phyloP scores from a whole-genome alignment of 2,329 filamentous ascomycete genomes.

The Bipolaris bicolor region DNA sequence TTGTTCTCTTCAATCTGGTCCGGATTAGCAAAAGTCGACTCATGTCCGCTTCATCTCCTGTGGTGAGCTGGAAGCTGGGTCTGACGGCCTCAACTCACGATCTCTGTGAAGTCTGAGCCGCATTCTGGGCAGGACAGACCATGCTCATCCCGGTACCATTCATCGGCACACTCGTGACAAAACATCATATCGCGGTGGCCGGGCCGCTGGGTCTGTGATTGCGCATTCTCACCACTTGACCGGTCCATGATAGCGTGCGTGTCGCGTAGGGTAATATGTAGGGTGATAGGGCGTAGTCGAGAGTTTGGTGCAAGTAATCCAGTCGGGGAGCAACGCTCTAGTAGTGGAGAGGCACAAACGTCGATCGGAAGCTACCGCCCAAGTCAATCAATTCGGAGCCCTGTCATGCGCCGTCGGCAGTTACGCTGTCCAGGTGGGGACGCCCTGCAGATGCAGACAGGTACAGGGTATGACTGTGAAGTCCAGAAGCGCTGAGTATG shows the following conservation, averaged over 20 bases:
- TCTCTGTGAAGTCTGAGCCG: conserved; percentile 78
- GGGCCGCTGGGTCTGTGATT: conserved; percentile 26
- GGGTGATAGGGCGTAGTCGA: conserved; percentile 5
- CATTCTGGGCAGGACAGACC: conserved; percentile 80
- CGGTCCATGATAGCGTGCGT: conserved; percentile 32
- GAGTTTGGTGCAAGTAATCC: neutral
- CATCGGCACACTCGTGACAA: conserved; percentile 80
- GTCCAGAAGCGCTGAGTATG: conserved; percentile 6
- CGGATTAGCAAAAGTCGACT: conserved; percentile 27
- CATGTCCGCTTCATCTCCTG: conserved; percentile 7
- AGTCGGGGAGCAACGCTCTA: conserved; percentile 10
- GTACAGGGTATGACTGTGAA: conserved; percentile 3
- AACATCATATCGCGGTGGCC: conserved; percentile 71
- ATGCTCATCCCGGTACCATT: conserved; percentile 78
- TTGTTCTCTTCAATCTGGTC: conserved; percentile 59
- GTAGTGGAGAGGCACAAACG: conserved; percentile 21
- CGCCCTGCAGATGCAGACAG: conserved; percentile 21
- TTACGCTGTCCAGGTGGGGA: conserved; percentile 24
- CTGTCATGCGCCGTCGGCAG: conserved; percentile 35
- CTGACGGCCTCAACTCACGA: conserved; percentile 64
- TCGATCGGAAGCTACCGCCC: conserved; percentile 22
- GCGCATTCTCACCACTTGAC: conserved; percentile 24
- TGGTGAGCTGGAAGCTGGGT: conserved; percentile 15
- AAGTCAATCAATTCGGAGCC: conserved; percentile 16
- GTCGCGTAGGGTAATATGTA: conserved; percentile 1